These are phyloP conservation scores for Pyrenophora seminiperda DNA, from an alignment of 2,329 filamentous ascomycete species.

Conservation along the genomic window DNA sequence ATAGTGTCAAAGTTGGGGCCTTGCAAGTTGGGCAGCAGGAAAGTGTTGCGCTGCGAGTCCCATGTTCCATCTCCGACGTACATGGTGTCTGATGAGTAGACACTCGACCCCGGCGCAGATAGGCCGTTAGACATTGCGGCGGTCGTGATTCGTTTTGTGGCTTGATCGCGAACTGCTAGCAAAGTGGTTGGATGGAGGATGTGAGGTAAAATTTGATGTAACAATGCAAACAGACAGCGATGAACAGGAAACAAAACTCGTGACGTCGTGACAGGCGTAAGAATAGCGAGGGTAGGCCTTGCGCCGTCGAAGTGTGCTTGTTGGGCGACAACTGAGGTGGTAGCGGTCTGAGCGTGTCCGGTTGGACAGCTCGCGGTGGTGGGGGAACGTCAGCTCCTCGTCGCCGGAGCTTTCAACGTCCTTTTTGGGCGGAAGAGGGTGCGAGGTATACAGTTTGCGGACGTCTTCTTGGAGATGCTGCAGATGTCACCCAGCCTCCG, in stretches of 20 bases:
- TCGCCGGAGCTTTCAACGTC: conserved; percentile 25
- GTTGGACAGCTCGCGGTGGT: conserved; percentile 38
- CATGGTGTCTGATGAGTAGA: conserved; percentile 75
- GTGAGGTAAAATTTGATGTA: conserved; percentile 15
- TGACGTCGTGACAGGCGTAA: conserved; percentile 41
- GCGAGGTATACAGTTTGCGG: conserved; percentile 6
- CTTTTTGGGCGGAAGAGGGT: conserved; percentile 5
- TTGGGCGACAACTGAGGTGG: conserved; percentile 27
- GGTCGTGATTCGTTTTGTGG: not conserved
- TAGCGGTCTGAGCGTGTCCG: conserved; percentile 38
- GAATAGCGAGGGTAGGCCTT: conserved; percentile 16
- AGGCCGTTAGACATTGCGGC: conserved; percentile 51
- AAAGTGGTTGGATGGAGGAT: conserved; percentile 4
- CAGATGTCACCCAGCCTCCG: conserved; percentile 24
- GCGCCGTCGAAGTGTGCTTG: conserved; percentile 24
- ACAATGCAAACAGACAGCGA: conserved; percentile 16
- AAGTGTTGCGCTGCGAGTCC: conserved; percentile 77
- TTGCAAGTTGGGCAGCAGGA: conserved; percentile 76
- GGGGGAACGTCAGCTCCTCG: conserved; percentile 31
- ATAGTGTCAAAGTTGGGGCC: conserved; percentile 81
- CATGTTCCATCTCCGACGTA: conserved; percentile 82
- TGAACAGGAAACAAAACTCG: conserved; percentile 26
- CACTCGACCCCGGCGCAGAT: conserved; percentile 72
- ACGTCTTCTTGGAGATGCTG: conserved; percentile 3
- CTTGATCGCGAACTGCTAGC: not conserved